Conservation (phyloP, 1,139 yeast species). For the Yamadazyma mexicana region DNA sequence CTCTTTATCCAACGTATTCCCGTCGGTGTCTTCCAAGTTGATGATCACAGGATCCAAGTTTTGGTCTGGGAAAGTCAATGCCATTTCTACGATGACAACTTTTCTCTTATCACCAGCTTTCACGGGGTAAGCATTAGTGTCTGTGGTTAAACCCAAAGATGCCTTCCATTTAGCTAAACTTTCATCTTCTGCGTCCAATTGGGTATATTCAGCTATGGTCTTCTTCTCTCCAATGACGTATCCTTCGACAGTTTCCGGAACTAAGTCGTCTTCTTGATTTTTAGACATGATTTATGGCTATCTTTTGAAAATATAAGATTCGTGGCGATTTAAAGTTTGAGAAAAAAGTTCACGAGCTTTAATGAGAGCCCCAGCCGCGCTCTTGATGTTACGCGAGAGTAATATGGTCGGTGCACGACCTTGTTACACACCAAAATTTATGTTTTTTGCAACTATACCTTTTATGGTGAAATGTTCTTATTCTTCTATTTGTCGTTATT, state of each 20-base stretch:
- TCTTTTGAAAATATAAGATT: background rate
- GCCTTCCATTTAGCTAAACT: conserved; percentile 92
- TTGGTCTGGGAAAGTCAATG: conserved; percentile 61
- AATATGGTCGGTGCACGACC: too few relatives aligned
- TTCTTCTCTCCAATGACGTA: conserved; percentile 84
- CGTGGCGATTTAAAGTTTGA: too few relatives aligned
- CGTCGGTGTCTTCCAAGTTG: conserved; percentile 58
- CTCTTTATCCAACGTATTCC: conserved; percentile 50
- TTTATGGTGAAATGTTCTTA: too few relatives aligned
- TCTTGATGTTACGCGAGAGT: too few relatives aligned
- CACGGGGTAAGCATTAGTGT: conserved; percentile 60
- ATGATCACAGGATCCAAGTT: conserved; percentile 58
- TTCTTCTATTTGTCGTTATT: background rate
- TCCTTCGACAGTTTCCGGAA: conserved; percentile 63
- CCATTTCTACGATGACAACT: conserved; percentile 78
- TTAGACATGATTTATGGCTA: conserved; percentile 10
- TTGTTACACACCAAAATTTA: too few relatives aligned
- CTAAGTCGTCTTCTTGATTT: conserved; percentile 53
- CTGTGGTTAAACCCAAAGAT: conserved; percentile 69
- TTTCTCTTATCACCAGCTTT: conserved; percentile 70
- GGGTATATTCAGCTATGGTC: conserved; percentile 80
- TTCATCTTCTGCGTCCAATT: conserved; percentile 88
- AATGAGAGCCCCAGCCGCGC: background rate
- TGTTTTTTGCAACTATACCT: too few relatives aligned
- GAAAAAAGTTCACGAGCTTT: conserved; percentile 1